Conservation (phyloP, 2,329 filamentous ascomycete species). For the Penicillium verrucosum region DNA sequence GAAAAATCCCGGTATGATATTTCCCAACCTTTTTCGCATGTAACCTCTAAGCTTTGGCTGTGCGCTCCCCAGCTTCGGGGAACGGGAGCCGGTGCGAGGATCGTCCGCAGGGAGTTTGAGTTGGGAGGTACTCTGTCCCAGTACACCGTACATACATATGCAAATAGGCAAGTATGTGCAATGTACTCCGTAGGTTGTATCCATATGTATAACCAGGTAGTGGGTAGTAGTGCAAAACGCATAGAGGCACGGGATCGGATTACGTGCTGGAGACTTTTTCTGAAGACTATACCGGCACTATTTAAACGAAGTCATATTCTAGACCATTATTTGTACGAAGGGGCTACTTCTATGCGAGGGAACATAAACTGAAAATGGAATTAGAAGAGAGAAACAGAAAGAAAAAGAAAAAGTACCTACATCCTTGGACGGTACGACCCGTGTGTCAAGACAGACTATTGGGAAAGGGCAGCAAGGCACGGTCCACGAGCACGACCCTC, state of each 20-base stretch:
- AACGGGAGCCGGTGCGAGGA: conserved; percentile 2
- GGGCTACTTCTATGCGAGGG: not conserved
- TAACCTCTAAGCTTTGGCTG: conserved; percentile 3
- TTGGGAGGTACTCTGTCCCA: not conserved
- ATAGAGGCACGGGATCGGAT: not conserved
- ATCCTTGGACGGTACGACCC: not conserved
- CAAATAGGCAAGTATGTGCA: not conserved
- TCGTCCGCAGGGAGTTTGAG: not conserved
- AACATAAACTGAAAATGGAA: not conserved
- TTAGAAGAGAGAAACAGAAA: not conserved
- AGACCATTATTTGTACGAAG: not conserved
- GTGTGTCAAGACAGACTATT: conserved; percentile 4
- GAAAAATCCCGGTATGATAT: conserved; percentile 1
- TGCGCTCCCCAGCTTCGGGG: conserved; percentile 9
- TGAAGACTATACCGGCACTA: not conserved
- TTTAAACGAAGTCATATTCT: not conserved
- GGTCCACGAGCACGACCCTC: not conserved
- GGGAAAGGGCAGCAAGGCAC: conserved; percentile 10
- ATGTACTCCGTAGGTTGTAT: not conserved
- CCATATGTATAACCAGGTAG: not conserved
- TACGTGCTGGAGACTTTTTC: not conserved
- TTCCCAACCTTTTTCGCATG: not conserved
- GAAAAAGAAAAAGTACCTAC: not conserved
- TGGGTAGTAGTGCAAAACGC: not conserved
- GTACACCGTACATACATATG: not conserved